Evolutionary conservation across 352 stramenopile genomes (phyloP).

Genomic region (Phytophthora pisi): DNA sequence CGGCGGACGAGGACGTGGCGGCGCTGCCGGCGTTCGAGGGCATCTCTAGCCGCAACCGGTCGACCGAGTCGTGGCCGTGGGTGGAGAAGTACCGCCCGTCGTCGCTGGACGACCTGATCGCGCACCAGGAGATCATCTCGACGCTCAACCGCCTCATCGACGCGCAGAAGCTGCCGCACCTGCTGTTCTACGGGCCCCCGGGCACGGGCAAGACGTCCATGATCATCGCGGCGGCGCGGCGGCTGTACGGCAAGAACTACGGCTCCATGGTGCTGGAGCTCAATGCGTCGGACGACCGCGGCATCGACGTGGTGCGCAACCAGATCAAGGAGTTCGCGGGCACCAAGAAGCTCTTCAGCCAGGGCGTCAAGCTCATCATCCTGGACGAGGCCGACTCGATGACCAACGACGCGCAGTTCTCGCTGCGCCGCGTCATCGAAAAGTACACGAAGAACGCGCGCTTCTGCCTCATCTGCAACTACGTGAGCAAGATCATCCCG

Average conservation of each 20-base stretch:
- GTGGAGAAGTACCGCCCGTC: slow-evolving; percentile 98
- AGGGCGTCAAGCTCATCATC: slow-evolving; percentile 97
- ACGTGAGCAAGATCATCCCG: slow-evolving; percentile 99
- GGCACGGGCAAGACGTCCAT: slow-evolving; percentile 98
- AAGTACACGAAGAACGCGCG: slow-evolving; percentile 98
- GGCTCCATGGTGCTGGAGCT: slow-evolving; percentile 95
- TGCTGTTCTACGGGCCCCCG: slow-evolving; percentile 97
- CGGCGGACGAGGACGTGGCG: slow-evolving; percentile 47
- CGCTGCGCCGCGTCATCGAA: slow-evolving; percentile 96
- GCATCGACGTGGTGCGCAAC: slow-evolving; percentile 97
- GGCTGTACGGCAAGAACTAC: slow-evolving; percentile 96
- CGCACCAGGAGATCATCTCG: slow-evolving; percentile 96
- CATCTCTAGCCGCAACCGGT: slow-evolving; percentile 82
- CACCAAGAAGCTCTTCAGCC: slow-evolving; percentile 96
- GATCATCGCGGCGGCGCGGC: slow-evolving; percentile 95
- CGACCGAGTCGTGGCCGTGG: slow-evolving; percentile 93
- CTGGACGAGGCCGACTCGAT: slow-evolving; percentile 99
- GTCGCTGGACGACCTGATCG: slow-evolving; percentile 95
- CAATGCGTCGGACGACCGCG: slow-evolving; percentile 97
- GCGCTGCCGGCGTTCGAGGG: slow-evolving; percentile 65
- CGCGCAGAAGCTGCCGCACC: slow-evolving; percentile 95
- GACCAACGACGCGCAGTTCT: slow-evolving; percentile 98
- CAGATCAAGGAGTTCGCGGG: slow-evolving; percentile 99
- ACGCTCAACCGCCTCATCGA: slow-evolving; percentile 97
- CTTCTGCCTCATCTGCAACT: slow-evolving; percentile 99